Evolutionary conservation across 257 asterid species (phyloP).

Genomic region (Sherardia arvensis): DNA sequence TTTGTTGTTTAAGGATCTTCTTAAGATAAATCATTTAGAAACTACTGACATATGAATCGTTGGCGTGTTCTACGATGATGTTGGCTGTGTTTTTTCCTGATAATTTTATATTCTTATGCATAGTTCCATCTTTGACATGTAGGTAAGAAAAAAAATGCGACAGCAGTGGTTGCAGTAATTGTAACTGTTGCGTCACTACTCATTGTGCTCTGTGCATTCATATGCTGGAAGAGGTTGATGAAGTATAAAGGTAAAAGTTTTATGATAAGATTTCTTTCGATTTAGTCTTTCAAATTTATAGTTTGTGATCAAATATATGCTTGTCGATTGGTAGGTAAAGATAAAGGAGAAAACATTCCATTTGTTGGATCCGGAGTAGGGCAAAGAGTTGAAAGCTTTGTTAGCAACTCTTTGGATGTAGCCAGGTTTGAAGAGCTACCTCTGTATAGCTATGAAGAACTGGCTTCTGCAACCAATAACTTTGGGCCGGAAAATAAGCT

Average conservation of each 20-base stretch:
- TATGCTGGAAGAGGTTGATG: slow-evolving; percentile 1
- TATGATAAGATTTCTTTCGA: background rate
- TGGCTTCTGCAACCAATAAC: slow-evolving; percentile 6
- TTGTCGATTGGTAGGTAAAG: slow-evolving; percentile 16
- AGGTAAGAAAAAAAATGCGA: slow-evolving; percentile 2
- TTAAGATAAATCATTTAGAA: background rate
- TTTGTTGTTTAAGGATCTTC: background rate
- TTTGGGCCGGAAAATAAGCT: slow-evolving; percentile 2
- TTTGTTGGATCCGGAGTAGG: background rate
- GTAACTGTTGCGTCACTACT: background rate
- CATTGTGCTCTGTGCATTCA: background rate
- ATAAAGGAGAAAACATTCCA: background rate
- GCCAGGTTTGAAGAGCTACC: slow-evolving; percentile 12
- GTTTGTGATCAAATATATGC: background rate
- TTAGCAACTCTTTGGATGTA: slow-evolving; percentile 25
- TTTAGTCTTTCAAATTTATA: slow-evolving; percentile 20
- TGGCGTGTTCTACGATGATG: background rate
- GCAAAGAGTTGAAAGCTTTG: background rate
- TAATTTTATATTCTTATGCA: background rate
- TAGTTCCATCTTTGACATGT: background rate
- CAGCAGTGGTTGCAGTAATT: background rate
- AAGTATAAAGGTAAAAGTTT: background rate
- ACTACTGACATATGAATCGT: background rate
- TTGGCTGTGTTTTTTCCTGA: background rate
- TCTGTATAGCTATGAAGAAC: slow-evolving; percentile 5